Percentiles rank a stretch among this genome's conserved stretches.
These are phyloP conservation scores for Penicillium canariense DNA, from an alignment of 495 filamentous ascomycete species.

Conservation along the genomic window DNA sequence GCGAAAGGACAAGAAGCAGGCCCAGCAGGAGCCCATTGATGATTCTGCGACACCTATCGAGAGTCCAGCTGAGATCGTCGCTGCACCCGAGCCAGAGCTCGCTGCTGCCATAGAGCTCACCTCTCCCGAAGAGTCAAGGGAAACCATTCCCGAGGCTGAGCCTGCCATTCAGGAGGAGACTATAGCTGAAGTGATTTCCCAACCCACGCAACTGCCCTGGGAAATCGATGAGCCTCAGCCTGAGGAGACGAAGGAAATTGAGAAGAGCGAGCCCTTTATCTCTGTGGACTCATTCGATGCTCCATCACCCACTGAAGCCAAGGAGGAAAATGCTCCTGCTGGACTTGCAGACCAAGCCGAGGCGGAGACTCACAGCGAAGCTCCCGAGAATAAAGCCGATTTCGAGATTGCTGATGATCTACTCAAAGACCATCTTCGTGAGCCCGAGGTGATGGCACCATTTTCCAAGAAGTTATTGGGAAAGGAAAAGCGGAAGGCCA, in stretches of 20 bases:
- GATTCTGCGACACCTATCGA: neutral
- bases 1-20: constrained; percentile 40
- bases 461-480: constrained; percentile 34
- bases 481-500: constrained; percentile 41
- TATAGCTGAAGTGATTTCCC: neutral
- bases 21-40: constrained; percentile 13
- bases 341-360: neutral
- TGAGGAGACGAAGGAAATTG: constrained; percentile 1
- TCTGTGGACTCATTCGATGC: constrained; percentile 17
- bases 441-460: constrained; percentile 5
- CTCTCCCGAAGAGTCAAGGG: neutral
- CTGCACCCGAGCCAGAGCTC: neutral
- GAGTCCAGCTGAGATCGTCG: neutral
- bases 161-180: neutral
- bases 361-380: neutral
- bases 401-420: constrained; percentile 7
- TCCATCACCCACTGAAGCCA: neutral
- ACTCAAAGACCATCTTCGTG: constrained; percentile 4
- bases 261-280: neutral
- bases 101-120: neutral
- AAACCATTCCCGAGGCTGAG: constrained; percentile 3
- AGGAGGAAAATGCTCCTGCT: neutral
- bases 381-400: constrained; percentile 18
- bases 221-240: neutral
- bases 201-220: neutral